phyloP scores from a whole-genome alignment of 163 green algal species.

The Trebouxia gelatinosa region DNA sequence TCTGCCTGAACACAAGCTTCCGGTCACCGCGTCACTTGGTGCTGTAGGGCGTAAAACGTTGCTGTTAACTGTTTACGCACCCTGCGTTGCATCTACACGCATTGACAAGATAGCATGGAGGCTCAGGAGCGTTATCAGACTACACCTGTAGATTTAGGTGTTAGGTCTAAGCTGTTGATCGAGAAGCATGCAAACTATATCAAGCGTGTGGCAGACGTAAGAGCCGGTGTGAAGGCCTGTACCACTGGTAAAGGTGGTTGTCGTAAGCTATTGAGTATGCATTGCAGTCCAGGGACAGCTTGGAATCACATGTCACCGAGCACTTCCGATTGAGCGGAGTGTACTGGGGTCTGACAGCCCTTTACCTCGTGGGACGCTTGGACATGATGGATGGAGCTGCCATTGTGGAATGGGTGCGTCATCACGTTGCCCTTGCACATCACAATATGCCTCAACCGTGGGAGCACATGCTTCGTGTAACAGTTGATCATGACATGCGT shows the following conservation, averaged over 20 bases:
- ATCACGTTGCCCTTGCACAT: too few relatives aligned
- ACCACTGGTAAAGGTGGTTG: not conserved
- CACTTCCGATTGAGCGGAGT: conserved; percentile 97
- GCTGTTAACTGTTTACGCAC: not conserved
- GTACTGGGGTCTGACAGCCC: conserved; percentile 95
- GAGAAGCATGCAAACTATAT: conserved; percentile 80
- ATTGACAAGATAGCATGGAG: not conserved
- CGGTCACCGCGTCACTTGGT: too few relatives aligned
- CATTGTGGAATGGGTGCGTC: conserved; percentile 35
- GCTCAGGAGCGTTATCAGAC: not conserved
- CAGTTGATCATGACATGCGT: too few relatives aligned
- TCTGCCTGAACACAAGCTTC: too few relatives aligned
- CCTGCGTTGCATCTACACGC: not conserved
- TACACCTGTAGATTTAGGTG: conserved; percentile 53
- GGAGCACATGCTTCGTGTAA: too few relatives aligned
- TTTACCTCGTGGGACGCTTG: conserved; percentile 72
- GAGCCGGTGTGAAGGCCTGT: not conserved
- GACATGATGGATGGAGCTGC: conserved; percentile 66
- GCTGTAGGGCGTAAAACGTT: too few relatives aligned
- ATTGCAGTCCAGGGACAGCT: conserved; percentile 64
- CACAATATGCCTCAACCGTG: too few relatives aligned
- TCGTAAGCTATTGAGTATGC: not conserved
- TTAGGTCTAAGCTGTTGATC: conserved; percentile 50
- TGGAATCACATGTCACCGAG: conserved; percentile 93
- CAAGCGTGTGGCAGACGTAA: conserved; percentile 58